phyloP scores from a whole-genome alignment of 2,329 filamentous ascomycete species.

The Aspergillus niger region DNA sequence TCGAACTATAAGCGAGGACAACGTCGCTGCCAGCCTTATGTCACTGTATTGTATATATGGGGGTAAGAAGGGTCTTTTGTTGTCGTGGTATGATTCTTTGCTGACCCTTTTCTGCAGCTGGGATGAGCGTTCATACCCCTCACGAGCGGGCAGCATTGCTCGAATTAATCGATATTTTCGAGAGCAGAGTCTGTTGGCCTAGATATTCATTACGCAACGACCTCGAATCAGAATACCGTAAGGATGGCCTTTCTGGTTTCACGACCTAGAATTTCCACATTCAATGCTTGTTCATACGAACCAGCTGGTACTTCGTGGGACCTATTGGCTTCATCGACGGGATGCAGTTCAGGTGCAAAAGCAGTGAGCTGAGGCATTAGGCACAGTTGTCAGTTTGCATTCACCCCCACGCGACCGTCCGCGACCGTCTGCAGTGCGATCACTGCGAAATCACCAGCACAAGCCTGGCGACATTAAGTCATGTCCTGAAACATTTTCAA shows the following conservation, averaged over 20 bases:
- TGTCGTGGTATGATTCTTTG: background rate
- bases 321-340: background rate
- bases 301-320: too few relatives aligned
- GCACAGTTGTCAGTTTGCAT: too few relatives aligned
- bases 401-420: too few relatives aligned
- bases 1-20: constrained; percentile 22
- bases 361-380: too few relatives aligned
- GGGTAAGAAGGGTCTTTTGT: constrained; percentile 17
- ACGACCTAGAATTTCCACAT: constrained; percentile 2
- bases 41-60: constrained; percentile 31
- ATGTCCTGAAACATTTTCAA: too few relatives aligned
- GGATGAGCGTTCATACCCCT: constrained; percentile 27
- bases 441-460: too few relatives aligned
- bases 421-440: too few relatives aligned
- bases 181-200: constrained; percentile 27
- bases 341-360: background rate
- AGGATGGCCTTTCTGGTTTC: constrained; percentile 22
- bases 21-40: constrained; percentile 25
- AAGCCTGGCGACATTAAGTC: too few relatives aligned
- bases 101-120: constrained; percentile 17
- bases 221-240: constrained; percentile 29
- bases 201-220: constrained; percentile 24
- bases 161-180: constrained; percentile 25
- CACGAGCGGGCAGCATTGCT: constrained; percentile 27
- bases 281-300: background rate